Conservation (phyloP, 1,284 basidiomycete genomes). For the Leccinum pseudoinsigne region DNA sequence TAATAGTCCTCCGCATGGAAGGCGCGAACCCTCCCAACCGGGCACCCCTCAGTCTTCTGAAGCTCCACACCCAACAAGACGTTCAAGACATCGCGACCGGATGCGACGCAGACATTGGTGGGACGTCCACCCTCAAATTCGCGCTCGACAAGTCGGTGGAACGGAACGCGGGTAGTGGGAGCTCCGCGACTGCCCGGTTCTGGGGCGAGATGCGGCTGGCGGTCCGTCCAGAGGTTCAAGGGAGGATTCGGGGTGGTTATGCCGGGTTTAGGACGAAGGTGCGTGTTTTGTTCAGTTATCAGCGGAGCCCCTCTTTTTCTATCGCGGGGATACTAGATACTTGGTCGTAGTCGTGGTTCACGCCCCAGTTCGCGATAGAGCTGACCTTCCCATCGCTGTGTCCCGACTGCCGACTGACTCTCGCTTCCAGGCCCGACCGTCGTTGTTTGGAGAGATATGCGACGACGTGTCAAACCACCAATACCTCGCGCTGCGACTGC, state of each 20-base stretch:
- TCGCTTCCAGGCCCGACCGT: constrained; percentile 51
- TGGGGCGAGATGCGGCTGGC: constrained; percentile 73
- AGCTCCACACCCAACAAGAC: constrained; percentile 59
- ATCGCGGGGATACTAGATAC: not conserved
- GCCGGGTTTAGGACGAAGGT: constrained; percentile 85
- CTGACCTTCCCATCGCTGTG: not conserved
- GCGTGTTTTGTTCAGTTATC: constrained; percentile 15
- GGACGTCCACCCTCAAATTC: constrained; percentile 72
- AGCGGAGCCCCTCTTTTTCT: not conserved
- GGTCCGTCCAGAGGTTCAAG: constrained; percentile 60
- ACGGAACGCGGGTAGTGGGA: constrained; percentile 41
- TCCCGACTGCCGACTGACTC: not conserved
- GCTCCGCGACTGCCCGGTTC: constrained; percentile 58
- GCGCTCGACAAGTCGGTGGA: constrained; percentile 54
- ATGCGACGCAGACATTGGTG: constrained; percentile 85
- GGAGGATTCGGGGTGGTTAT: constrained; percentile 71
- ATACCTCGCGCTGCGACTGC: constrained; percentile 77
- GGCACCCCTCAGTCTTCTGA: constrained; percentile 59
- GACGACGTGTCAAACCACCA: constrained; percentile 82
- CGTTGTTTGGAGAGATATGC: constrained; percentile 78
- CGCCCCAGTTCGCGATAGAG: not conserved
- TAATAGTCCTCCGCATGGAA: constrained; percentile 68
- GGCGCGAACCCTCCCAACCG: constrained; percentile 62
- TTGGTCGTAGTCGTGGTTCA: not conserved
- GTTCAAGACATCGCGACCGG: constrained; percentile 69